Conservation (phyloP, 2,329 filamentous ascomycete species). For the Aspergillus sp. region DNA sequence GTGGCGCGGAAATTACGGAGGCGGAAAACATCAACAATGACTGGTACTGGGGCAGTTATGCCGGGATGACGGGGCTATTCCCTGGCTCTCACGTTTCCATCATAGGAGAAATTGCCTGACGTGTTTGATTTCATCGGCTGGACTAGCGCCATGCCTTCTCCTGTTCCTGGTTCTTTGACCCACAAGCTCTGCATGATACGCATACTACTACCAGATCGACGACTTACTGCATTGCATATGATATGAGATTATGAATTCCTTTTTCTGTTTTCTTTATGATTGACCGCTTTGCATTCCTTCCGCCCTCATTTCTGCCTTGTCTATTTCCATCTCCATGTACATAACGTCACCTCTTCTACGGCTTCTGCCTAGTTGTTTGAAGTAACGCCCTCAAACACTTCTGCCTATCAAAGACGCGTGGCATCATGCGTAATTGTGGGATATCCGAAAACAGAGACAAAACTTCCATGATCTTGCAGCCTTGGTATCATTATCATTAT, state of each 20-base stretch:
- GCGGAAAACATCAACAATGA: constrained; percentile 85
- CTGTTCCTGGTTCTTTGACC: background rate
- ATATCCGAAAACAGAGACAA: no score
- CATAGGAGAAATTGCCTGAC: constrained; percentile 36
- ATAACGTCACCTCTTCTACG: background rate
- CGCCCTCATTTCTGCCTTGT: background rate
- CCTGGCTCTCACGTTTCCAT: constrained; percentile 72
- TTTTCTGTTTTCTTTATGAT: background rate
- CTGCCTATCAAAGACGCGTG: no score
- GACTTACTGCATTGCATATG: background rate
- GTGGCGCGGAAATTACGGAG: constrained; percentile 78
- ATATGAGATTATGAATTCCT: background rate
- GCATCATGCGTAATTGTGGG: no score
- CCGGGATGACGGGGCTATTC: constrained; percentile 75
- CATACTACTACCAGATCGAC: background rate
- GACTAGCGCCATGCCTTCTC: background rate
- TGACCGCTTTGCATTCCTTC: no score
- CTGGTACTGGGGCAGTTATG: constrained; percentile 87
- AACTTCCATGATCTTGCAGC: background rate
- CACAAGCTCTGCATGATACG: background rate
- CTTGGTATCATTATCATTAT: background rate
- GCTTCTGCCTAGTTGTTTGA: background rate
- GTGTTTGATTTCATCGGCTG: background rate
- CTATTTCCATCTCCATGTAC: background rate
- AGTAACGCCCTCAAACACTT: no score